Percentiles rank a stretch among this genome's conserved stretches.
phyloP scores from a whole-genome alignment of 345 rosid genomes.

The Populus alba region DNA sequence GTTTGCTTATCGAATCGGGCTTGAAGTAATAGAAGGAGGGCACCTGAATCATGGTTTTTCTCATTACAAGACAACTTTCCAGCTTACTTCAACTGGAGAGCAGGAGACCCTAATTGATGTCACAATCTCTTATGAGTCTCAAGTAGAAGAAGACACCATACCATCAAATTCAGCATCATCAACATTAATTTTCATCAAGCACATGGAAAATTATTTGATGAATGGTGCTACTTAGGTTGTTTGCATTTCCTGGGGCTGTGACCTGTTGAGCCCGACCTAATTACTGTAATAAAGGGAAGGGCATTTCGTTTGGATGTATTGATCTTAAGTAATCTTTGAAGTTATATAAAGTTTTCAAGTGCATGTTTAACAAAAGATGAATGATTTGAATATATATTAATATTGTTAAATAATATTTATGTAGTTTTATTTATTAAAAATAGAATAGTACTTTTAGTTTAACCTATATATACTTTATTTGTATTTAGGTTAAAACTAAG shows the following conservation, averaged over 20 bases:
- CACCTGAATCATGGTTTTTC: conserved; percentile 36
- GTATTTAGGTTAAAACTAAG: too few species aligned
- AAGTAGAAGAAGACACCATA: conserved; percentile 13
- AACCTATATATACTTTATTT: too few species aligned
- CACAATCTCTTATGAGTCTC: conserved; percentile 26
- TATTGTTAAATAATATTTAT: too few species aligned
- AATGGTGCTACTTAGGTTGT: conserved; percentile 4
- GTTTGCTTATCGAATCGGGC: conserved; percentile 10
- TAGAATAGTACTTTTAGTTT: too few species aligned
- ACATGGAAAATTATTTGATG: conserved; percentile 23
- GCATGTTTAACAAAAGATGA: background rate
- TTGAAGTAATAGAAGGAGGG: conserved; percentile 41
- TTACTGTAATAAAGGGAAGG: background rate
- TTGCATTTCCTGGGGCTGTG: background rate
- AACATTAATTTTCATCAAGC: conserved; percentile 16
- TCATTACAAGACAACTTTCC: conserved; percentile 27
- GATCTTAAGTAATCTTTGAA: background rate
- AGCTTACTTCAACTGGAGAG: conserved; percentile 25
- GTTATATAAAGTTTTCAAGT: background rate
- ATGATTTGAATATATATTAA: too few species aligned
- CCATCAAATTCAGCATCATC: conserved; percentile 21
- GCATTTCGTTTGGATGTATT: background rate
- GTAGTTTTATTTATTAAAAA: too few species aligned
- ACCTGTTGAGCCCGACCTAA: background rate
- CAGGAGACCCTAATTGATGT: conserved; percentile 23